These are phyloP conservation scores for Candida ovalis DNA, from an alignment of 805 yeast species.

Conservation along the genomic window DNA sequence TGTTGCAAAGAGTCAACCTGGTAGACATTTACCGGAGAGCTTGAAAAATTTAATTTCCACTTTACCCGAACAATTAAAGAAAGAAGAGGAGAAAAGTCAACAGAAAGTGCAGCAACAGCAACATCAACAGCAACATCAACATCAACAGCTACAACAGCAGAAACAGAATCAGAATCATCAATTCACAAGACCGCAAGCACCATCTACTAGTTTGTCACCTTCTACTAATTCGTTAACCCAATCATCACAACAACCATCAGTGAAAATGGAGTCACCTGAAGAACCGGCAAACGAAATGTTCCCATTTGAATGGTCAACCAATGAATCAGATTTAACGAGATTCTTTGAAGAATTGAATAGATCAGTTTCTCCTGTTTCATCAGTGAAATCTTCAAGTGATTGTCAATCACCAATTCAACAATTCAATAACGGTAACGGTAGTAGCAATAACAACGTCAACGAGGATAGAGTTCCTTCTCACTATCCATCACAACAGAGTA, in stretches of 20 bases:
- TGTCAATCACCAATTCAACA: conserved; percentile 14
- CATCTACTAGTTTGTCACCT: background rate
- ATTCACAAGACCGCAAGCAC: background rate
- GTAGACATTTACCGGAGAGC: conserved; percentile 37
- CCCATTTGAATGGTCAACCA: conserved; percentile 35
- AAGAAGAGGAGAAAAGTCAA: conserved; percentile 8
- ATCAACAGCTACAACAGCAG: too few species aligned
- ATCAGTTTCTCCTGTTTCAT: conserved; percentile 23
- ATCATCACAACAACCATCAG: background rate
- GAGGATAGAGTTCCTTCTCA: background rate
- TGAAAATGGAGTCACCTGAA: conserved; percentile 2
- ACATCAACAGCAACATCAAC: too few species aligned
- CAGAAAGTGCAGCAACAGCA: too few species aligned
- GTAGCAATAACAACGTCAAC: conserved; percentile 2
- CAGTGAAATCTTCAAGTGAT: conserved; percentile 20
- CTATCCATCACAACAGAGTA: background rate
- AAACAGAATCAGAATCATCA: background rate
- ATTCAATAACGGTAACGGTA: background rate
- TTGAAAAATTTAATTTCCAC: conserved; percentile 36
- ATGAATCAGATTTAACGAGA: conserved; percentile 36
- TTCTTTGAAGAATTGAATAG: conserved; percentile 48
- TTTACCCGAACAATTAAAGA: conserved; percentile 23
- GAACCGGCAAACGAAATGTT: background rate
- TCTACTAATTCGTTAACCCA: background rate
- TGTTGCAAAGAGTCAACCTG: conserved; percentile 30